Conservation (phyloP, 2,329 filamentous ascomycete genomes). For the Colletotrichum zoysiae region DNA sequence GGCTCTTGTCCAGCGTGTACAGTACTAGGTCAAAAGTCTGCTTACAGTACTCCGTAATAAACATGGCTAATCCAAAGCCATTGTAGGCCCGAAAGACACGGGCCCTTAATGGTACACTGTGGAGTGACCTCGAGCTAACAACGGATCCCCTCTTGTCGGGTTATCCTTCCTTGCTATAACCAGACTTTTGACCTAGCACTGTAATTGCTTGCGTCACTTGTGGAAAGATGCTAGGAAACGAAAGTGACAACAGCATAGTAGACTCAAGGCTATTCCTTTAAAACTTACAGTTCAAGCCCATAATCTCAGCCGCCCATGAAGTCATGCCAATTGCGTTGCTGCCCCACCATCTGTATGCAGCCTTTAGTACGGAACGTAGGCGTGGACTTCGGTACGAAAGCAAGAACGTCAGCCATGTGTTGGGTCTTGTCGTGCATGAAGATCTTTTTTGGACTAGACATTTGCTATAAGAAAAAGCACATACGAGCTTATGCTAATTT, state of each 20-base stretch:
- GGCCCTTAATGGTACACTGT: too few relatives aligned
- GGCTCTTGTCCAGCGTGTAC: neutral
- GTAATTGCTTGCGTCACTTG: neutral
- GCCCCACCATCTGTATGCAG: neutral
- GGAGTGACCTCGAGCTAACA: too few relatives aligned
- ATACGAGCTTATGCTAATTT: neutral
- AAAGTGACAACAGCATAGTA: neutral
- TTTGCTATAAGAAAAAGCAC: neutral
- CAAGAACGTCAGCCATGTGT: neutral
- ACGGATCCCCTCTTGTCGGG: too few relatives aligned
- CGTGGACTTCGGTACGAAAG: too few relatives aligned
- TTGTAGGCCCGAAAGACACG: too few relatives aligned
- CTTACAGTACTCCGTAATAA: too few relatives aligned
- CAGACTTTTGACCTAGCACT: too few relatives aligned
- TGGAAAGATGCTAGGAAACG: too few relatives aligned
- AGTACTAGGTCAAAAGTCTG: too few relatives aligned
- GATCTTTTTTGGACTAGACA: rapidly evolving
- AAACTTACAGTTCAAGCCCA: neutral
- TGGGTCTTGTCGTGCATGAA: neutral
- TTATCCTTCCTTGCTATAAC: too few relatives aligned
- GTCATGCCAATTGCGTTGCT: neutral
- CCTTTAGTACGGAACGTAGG: neutral
- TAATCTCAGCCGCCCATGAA: neutral
- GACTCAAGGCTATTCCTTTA: neutral
- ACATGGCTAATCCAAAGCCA: too few relatives aligned